Evolutionary conservation across 352 stramenopile species (phyloP).

Genomic region (Pythium rishiriense): DNA sequence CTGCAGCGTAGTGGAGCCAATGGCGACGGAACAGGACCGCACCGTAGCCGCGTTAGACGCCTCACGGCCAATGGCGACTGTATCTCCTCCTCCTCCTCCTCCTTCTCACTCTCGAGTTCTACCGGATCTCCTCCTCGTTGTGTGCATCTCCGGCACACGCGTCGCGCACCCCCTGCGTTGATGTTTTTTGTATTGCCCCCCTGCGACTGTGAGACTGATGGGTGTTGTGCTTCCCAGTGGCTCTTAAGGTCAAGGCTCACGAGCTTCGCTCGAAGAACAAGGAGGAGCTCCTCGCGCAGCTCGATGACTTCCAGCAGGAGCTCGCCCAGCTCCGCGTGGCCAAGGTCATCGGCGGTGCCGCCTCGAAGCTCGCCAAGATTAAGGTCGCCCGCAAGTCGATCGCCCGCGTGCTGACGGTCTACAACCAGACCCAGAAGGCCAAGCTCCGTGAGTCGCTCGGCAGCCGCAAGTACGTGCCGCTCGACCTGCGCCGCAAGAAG

Average conservation of each 20-base stretch:
- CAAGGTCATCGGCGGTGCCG: slow-evolving; percentile 98
- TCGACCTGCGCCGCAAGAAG: slow-evolving; percentile 98
- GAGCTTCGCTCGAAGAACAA: slow-evolving; percentile 98
- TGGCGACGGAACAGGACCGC: too few relatives aligned
- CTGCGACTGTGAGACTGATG: too few relatives aligned
- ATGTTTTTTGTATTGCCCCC: too few relatives aligned
- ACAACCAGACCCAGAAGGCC: slow-evolving; percentile 99
- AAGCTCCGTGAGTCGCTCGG: slow-evolving; percentile 94
- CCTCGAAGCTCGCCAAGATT: slow-evolving; percentile 99
- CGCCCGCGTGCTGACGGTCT: slow-evolving; percentile 98
- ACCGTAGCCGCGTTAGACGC: too few relatives aligned
- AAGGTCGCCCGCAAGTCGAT: slow-evolving; percentile 99
- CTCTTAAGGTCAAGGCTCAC: slow-evolving; percentile 95
- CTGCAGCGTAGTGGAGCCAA: too few relatives aligned
- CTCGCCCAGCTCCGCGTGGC: slow-evolving; percentile 97
- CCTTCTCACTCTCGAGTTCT: too few relatives aligned
- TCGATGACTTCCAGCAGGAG: slow-evolving; percentile 98
- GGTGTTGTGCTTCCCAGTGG: slow-evolving; percentile 5
- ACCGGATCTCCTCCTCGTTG: too few relatives aligned
- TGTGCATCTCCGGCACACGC: too few relatives aligned
- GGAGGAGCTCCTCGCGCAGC: slow-evolving; percentile 97
- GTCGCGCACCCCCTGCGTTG: too few relatives aligned
- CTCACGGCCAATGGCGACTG: too few relatives aligned
- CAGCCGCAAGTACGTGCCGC: slow-evolving; percentile 96
- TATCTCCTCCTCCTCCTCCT: too few relatives aligned